Percentiles rank a stretch among this genome's conserved stretches.
These are phyloP conservation scores for Gossypium aridum DNA, from an alignment of 441 rosid genomes.

Conservation along the genomic window DNA sequence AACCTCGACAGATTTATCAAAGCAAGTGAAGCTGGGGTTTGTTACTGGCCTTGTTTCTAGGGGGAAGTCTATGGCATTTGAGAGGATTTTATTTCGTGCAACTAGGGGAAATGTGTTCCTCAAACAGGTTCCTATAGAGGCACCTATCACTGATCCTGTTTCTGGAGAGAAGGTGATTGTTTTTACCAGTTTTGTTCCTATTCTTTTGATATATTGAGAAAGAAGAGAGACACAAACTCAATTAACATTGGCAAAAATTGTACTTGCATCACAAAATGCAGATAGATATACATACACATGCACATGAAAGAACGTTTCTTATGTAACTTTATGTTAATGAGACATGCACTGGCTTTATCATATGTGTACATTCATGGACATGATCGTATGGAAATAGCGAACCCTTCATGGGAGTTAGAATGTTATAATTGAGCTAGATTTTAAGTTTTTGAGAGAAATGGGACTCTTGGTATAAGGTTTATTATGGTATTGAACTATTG, in stretches of 20 bases:
- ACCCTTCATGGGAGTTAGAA: background rate
- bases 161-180: slow-evolving; percentile 70
- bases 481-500: background rate
- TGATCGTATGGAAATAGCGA: background rate
- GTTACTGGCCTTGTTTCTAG: slow-evolving; percentile 79
- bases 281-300: background rate
- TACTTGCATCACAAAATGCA: background rate
- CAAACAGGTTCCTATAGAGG: slow-evolving; percentile 63
- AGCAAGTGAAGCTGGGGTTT: slow-evolving; percentile 86
- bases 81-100: slow-evolving; percentile 93
- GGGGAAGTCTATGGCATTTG: slow-evolving; percentile 77
- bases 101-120: slow-evolving; percentile 90
- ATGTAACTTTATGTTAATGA: background rate
- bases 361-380: background rate
- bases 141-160: slow-evolving; percentile 75
- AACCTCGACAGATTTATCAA: slow-evolving; percentile 55
- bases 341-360: background rate
- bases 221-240: background rate
- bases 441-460: background rate
- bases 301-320: background rate
- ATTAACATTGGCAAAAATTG: background rate
- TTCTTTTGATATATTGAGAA: no score
- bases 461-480: background rate
- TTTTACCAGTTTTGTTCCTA: background rate
- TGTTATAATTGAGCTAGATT: slow-evolving; percentile 4